Conservation (phyloP, 164 flowering plant genomes). For the Nymphaea colorata region DNA sequence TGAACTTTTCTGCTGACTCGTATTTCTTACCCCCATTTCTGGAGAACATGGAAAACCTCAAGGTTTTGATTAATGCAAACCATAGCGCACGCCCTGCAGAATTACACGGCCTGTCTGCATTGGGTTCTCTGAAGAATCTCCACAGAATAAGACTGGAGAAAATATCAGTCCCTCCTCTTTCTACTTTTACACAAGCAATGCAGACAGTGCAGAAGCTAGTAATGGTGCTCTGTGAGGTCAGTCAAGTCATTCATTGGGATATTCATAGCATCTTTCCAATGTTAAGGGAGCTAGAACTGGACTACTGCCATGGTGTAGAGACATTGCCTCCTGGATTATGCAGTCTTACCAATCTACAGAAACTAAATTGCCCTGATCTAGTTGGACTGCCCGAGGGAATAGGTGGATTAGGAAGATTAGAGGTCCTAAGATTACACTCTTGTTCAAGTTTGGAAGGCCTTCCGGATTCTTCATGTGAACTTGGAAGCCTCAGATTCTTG, state of each 20-base stretch:
- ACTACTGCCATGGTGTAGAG: too few species aligned
- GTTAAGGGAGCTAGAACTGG: too few species aligned
- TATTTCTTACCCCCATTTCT: slow-evolving; percentile 67
- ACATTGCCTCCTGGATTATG: too few species aligned
- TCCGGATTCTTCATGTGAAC: too few species aligned
- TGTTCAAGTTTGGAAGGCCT: too few species aligned
- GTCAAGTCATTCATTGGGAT: slow-evolving; percentile 1
- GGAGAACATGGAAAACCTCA: slow-evolving; percentile 48
- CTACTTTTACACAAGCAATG: slow-evolving; percentile 19
- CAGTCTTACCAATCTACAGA: too few species aligned
- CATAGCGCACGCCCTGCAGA: slow-evolving; percentile 23
- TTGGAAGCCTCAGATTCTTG: too few species aligned
- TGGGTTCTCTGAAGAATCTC: slow-evolving; percentile 30
- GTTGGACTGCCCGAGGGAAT: too few species aligned
- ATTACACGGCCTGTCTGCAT: slow-evolving; percentile 32
- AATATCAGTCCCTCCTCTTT: slow-evolving; percentile 28
- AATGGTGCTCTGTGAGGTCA: slow-evolving; percentile 44
- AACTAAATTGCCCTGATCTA: too few species aligned
- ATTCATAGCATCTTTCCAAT: too few species aligned
- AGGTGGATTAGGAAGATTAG: too few species aligned
- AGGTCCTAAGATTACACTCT: too few species aligned
- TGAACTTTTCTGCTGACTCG: slow-evolving; percentile 42
- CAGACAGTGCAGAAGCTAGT: slow-evolving; percentile 38
- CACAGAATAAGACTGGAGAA: slow-evolving; percentile 77
- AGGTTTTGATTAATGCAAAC: slow-evolving; percentile 45